A percentile compares a stretch with the other conserved stretches of the same genome.
Conservation (phyloP, 352 stramenopile species). For the Globisporangium lucens region DNA sequence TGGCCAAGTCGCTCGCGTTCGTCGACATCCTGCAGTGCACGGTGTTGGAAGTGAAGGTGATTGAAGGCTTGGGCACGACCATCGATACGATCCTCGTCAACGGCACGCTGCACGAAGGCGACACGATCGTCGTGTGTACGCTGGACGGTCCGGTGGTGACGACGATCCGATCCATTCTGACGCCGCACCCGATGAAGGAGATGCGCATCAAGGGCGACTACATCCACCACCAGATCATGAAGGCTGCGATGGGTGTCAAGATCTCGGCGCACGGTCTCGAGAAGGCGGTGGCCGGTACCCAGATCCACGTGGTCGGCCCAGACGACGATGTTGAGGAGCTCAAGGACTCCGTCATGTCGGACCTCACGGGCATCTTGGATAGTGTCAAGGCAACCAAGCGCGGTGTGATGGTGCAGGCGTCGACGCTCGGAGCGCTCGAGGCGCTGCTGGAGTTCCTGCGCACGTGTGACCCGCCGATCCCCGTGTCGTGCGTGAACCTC, state of each 20-base stretch:
- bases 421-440: conserved; percentile 97
- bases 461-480: conserved; percentile 92
- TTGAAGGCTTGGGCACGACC: conserved; percentile 98
- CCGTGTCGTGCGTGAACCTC: conserved; percentile 95
- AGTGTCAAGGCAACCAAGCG: conserved; percentile 95
- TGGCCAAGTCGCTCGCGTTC: conserved; percentile 88
- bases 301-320: conserved; percentile 95
- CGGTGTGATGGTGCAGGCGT: conserved; percentile 98
- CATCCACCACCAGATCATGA: conserved; percentile 96
- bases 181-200: conserved; percentile 97
- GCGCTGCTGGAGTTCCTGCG: conserved; percentile 97
- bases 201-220: conserved; percentile 94
- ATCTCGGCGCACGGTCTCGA: conserved; percentile 96
- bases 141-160: conserved; percentile 98
- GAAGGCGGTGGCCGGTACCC: conserved; percentile 97
- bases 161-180: conserved; percentile 96
- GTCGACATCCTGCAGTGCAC: conserved; percentile 95
- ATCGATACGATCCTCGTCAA: conserved; percentile 99
- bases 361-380: conserved; percentile 94
- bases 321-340: conserved; percentile 98
- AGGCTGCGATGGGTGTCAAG: conserved; percentile 99
- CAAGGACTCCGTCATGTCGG: conserved; percentile 96
- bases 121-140: conserved; percentile 98
- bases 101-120: conserved; percentile 92
- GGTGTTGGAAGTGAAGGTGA: conserved; percentile 99